Base-by-base conservation (phyloP, 192 early-diverging fungal genomes). In the Glomus cerebriforme region DNA sequence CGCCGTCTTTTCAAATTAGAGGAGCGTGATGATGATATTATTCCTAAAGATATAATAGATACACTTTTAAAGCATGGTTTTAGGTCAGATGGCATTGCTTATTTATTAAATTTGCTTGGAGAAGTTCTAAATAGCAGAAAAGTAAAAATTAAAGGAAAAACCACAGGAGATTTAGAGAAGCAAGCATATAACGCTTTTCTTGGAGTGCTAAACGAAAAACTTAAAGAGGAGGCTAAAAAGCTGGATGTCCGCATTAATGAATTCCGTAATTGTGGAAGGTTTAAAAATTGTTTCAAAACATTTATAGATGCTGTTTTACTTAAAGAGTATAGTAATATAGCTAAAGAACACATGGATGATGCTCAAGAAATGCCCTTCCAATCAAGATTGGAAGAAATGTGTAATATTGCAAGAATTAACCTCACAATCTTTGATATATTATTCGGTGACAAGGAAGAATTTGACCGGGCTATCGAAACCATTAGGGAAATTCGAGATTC, bases 391-490 rank as follows among this genome's bases (percentile, higher is more conserved):
- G 9, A 22, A n/a, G 66, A 68, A 68, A 39, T 68, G 66, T 10
- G 35, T 24, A 68, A 68, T 68, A 68, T 68, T n/a, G 32, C 66
- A 35, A 68, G 8, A n/a, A 31, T 68, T 24, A 68, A 68, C 31
- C 34, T 68, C 8, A 10, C 66, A 68, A 43, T 68, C 10, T 24
- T 68, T 43, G 35, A 68, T 68, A 43, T 68, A 37, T 12, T 68
- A 29, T 1, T 32, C 22, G 22, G 31, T 43, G 35, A 8, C 0
- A 0, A 22, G n/a, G 7, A n/a, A 68, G 66, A 31, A 43, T 8
- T 39, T 68, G 22, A 22, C 3, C 15, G 37, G 39, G 32, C 34
- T 37, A 68, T 13, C 3, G 22, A 32, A 37, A 68, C 17, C 22
- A 37, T 68, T 68, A 43, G 39, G 7, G 22, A 39, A 39, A 37